These are phyloP conservation scores for Amanita muscaria DNA, from an alignment of 768 basidiomycete genomes.

Conservation along the genomic window DNA sequence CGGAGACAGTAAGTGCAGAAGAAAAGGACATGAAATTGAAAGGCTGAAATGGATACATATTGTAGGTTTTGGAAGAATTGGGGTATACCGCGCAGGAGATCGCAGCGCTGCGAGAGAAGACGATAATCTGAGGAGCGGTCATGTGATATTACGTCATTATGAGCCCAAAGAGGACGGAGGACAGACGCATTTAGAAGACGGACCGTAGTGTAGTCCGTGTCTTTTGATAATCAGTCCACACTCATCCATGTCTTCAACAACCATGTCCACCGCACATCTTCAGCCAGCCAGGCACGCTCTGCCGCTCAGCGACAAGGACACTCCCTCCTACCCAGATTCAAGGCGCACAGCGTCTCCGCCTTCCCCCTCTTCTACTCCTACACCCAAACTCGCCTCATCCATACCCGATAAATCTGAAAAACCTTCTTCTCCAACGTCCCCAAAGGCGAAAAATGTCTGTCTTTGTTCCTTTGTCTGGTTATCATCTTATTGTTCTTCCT, in stretches of 20 bases:
- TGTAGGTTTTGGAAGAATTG: slow-evolving; percentile 33
- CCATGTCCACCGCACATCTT: slow-evolving; percentile 8
- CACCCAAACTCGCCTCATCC: background rate
- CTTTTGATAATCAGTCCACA: slow-evolving; percentile 18
- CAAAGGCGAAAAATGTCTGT: background rate
- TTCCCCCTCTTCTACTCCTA: background rate
- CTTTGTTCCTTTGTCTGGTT: too few species aligned
- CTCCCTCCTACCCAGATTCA: slow-evolving; percentile 5
- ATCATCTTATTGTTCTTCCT: too few species aligned
- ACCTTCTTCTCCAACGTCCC: background rate
- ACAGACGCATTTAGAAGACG: slow-evolving; percentile 13
- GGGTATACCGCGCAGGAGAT: slow-evolving; percentile 31
- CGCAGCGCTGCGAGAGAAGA: slow-evolving; percentile 30
- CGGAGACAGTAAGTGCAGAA: slow-evolving; percentile 46
- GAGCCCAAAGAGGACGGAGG: slow-evolving; percentile 9
- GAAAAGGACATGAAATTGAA: background rate
- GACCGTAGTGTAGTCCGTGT: slow-evolving; percentile 14
- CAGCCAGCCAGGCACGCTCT: background rate
- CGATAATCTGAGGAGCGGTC: slow-evolving; percentile 21
- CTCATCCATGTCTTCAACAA: slow-evolving; percentile 9
- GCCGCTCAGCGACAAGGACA: slow-evolving; percentile 6
- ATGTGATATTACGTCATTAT: slow-evolving; percentile 12
- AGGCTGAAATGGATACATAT: slow-evolving; percentile 7
- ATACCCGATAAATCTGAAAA: background rate
- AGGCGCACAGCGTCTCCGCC: slow-evolving; percentile 6